These are phyloP conservation scores for Annulohypoxylon stygium DNA, from an alignment of 495 filamentous ascomycete species.

Conservation along the genomic window DNA sequence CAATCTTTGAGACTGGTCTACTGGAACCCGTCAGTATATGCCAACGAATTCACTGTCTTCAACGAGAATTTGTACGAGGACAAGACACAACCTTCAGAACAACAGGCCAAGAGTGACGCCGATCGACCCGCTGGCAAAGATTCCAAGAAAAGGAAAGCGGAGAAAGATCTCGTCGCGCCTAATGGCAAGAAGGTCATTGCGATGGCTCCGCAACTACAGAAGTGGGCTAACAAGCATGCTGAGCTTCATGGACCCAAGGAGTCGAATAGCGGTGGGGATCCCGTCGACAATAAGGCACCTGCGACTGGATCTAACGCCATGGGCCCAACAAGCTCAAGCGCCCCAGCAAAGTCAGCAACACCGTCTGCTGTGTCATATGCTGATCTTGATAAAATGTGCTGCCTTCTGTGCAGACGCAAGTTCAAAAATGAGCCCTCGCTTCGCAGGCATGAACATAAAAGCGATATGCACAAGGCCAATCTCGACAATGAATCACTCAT, in stretches of 20 bases:
- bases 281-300: constrained; percentile 39
- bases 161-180: constrained; percentile 60
- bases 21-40: constrained; percentile 86
- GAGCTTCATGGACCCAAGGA: constrained; percentile 76
- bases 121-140: constrained; percentile 62
- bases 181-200: constrained; percentile 67
- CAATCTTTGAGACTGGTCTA: constrained; percentile 78
- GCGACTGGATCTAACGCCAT: constrained; percentile 44
- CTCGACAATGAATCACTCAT: constrained; percentile 70
- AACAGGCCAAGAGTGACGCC: constrained; percentile 50
- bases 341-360: constrained; percentile 34
- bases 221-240: constrained; percentile 88
- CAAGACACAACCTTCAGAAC: constrained; percentile 57
- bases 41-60: constrained; percentile 73
- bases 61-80: constrained; percentile 52
- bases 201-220: constrained; percentile 78
- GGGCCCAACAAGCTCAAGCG: constrained; percentile 5
- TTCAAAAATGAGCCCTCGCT: constrained; percentile 78
- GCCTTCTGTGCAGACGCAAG: constrained; percentile 79
- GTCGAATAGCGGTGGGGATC: constrained; percentile 22
- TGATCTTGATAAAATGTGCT: constrained; percentile 77
- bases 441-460: constrained; percentile 81
- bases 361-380: constrained; percentile 68
- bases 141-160: constrained; percentile 78
- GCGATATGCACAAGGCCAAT: constrained; percentile 79